Percentiles rank a stretch among this genome's conserved stretches.
Evolutionary conservation across 2,329 filamentous ascomycete genomes (phyloP).

Genomic region (Cladosporium sp.): DNA sequence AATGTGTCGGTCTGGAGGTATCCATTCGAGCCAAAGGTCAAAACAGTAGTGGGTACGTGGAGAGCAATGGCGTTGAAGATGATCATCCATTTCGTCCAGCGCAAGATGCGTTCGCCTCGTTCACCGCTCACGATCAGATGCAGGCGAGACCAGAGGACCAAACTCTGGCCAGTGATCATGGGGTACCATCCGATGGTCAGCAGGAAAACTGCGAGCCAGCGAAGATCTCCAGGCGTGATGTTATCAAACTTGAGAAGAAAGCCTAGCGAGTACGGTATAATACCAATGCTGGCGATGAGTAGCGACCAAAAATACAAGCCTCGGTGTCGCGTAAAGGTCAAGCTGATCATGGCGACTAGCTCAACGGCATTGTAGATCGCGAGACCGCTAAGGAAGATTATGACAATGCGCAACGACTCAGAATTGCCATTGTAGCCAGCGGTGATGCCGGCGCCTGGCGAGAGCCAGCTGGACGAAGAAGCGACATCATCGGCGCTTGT

Average conservation of each 20-base stretch:
- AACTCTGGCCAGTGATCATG: slow-evolving; percentile 59
- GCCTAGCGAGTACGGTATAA: slow-evolving; percentile 45
- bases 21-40: slow-evolving; percentile 52
- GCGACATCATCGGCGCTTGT: slow-evolving; percentile 8
- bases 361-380: slow-evolving; percentile 41
- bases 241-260: slow-evolving; percentile 44
- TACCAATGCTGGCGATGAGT: slow-evolving; percentile 39
- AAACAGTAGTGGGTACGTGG: slow-evolving; percentile 51
- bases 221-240: slow-evolving; percentile 31
- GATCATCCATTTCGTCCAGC: slow-evolving; percentile 54
- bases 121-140: slow-evolving; percentile 49
- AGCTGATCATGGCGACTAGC: slow-evolving; percentile 43
- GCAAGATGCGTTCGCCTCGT: slow-evolving; percentile 46
- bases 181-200: slow-evolving; percentile 52
- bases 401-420: slow-evolving; percentile 25
- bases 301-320: slow-evolving; percentile 50
- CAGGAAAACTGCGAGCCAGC: slow-evolving; percentile 21
- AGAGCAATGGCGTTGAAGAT: slow-evolving; percentile 50
- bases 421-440: slow-evolving; percentile 26
- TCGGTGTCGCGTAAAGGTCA: slow-evolving; percentile 45
- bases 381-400: slow-evolving; percentile 28
- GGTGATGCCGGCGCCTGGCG: slow-evolving; percentile 24
- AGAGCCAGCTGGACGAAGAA: slow-evolving; percentile 23
- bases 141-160: slow-evolving; percentile 61
- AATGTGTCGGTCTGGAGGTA: slow-evolving; percentile 24